A percentile compares a stretch with the other conserved stretches of the same genome.
phyloP scores from a whole-genome alignment of 2,329 filamentous ascomycete genomes.

The Microthyrium microscopicum region DNA sequence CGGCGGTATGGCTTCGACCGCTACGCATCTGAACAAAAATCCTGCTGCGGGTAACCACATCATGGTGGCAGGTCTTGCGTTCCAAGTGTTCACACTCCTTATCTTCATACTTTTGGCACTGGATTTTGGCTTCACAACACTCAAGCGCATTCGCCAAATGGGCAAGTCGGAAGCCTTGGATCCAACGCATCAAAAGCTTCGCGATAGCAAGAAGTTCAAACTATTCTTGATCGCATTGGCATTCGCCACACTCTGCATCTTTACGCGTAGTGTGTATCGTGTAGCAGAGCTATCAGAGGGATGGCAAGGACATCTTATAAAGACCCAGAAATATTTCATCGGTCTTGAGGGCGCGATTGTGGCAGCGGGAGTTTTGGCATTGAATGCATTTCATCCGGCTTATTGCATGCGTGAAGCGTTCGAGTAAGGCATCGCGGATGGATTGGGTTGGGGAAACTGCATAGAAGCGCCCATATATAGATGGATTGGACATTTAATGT shows the following conservation, averaged over 20 bases:
- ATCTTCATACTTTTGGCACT: conserved; percentile 24
- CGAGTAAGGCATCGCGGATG: not conserved
- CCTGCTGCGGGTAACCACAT: conserved; percentile 24
- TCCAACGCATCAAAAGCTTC: conserved; percentile 16
- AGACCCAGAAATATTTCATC: conserved; percentile 22
- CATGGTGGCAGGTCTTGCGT: conserved; percentile 28
- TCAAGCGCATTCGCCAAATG: not conserved
- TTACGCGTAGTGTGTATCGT: conserved; percentile 48
- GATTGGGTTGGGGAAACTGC: not conserved
- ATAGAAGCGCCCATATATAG: not conserved
- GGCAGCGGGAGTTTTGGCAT: conserved; percentile 15
- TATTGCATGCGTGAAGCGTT: conserved; percentile 20
- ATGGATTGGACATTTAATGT: not conserved
- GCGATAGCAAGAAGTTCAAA: conserved; percentile 30
- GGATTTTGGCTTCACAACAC: conserved; percentile 16
- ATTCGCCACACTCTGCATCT: conserved; percentile 44
- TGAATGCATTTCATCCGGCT: conserved; percentile 21
- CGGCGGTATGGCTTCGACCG: conserved; percentile 24
- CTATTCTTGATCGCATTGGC: conserved; percentile 38
- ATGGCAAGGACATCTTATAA: conserved; percentile 43
- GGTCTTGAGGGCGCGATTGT: conserved; percentile 21
- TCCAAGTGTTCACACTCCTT: conserved; percentile 27
- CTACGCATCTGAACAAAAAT: conserved; percentile 15
- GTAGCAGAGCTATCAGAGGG: conserved; percentile 49
- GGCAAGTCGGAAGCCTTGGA: conserved; percentile 12